phyloP scores from a whole-genome alignment of 345 rosid genomes.

The Salix dunnii region DNA sequence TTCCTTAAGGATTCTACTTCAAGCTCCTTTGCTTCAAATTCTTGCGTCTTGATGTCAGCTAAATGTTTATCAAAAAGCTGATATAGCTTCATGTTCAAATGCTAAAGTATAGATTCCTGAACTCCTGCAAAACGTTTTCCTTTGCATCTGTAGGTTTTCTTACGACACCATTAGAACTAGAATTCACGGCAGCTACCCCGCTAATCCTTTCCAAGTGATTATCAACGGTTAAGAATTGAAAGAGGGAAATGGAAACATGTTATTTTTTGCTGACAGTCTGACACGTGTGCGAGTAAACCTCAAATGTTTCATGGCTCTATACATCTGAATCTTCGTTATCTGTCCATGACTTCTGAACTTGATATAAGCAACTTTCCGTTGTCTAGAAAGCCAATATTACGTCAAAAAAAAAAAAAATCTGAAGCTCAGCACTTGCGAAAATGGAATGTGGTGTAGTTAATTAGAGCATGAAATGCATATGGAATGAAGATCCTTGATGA shows the following conservation, averaged over 20 bases:
- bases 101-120: background rate
- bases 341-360: background rate
- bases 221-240: background rate
- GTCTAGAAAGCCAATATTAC: background rate
- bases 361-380: background rate
- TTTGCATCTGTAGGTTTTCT: background rate
- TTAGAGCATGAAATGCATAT: background rate
- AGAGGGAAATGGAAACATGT: background rate
- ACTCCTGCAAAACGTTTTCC: background rate
- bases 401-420: background rate
- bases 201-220: background rate
- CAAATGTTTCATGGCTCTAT: background rate
- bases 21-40: background rate
- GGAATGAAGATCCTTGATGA: conserved; percentile 24
- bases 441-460: background rate
- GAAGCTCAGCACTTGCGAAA: conserved; percentile 6
- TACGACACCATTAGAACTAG: background rate
- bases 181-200: background rate
- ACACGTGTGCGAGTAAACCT: background rate
- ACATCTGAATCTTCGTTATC: background rate
- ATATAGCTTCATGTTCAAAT: background rate
- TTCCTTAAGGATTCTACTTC: background rate
- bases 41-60: background rate
- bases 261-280: background rate
- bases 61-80: background rate